Conservation (phyloP, 495 filamentous ascomycete genomes). For the Annulohypoxylon bovei region DNA sequence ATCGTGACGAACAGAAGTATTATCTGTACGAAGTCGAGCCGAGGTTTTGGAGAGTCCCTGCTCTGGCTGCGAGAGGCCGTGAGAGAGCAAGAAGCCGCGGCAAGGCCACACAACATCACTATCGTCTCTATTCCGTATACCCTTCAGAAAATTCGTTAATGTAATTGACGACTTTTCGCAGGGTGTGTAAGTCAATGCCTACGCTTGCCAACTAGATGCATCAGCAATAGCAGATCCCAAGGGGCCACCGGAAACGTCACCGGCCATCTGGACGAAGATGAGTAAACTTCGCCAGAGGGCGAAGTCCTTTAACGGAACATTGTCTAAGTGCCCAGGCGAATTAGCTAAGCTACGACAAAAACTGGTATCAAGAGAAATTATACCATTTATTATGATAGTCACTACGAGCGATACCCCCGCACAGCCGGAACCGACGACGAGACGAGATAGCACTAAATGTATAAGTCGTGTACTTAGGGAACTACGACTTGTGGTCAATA, state of each 20-base stretch:
- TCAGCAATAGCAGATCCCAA: conserved; percentile 6
- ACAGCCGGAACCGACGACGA: neutral
- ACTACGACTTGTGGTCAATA: neutral
- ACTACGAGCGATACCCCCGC: conserved; percentile 1
- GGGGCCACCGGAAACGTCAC: neutral
- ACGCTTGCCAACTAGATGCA: conserved; percentile 7
- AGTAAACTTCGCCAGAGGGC: conserved; percentile 4
- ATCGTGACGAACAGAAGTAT: neutral
- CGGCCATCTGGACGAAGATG: conserved; percentile 12
- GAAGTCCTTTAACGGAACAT: conserved; percentile 3
- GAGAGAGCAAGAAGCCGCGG: neutral
- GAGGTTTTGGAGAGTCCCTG: neutral
- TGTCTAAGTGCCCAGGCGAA: neutral
- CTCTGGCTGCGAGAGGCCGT: neutral
- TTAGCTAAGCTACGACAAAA: neutral
- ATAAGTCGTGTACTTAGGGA: neutral
- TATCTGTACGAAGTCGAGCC: neutral
- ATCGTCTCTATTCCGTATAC: conserved; percentile 6
- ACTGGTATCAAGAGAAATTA: neutral
- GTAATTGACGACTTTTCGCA: neutral
- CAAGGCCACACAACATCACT: conserved; percentile 1
- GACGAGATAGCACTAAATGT: neutral
- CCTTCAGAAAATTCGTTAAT: neutral
- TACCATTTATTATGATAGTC: conserved; percentile 13
- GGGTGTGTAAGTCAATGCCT: neutral